Evolutionary conservation across 2,329 filamentous ascomycete genomes (phyloP).

Genomic region (Diaporthe australafricana): DNA sequence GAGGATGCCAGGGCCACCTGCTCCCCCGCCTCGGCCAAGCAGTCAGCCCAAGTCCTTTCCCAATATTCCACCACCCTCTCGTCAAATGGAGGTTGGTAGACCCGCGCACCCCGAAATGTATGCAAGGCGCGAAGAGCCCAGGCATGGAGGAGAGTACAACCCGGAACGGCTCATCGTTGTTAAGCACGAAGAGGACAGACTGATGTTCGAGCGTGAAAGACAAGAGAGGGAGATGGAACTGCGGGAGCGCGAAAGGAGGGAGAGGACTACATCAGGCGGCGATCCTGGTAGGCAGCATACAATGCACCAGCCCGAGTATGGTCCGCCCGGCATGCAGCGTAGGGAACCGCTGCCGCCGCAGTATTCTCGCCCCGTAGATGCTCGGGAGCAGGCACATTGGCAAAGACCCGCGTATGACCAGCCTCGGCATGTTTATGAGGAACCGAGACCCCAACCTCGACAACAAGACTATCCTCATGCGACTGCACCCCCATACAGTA

Average conservation of each 20-base stretch:
- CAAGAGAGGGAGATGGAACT: constrained; percentile 55
- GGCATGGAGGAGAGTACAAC: constrained; percentile 61
- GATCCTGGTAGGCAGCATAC: constrained; percentile 58
- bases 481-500: constrained; percentile 53
- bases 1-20: constrained; percentile 48
- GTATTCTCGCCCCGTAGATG: constrained; percentile 58
- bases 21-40: constrained; percentile 60
- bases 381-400: constrained; percentile 53
- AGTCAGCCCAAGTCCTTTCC: constrained; percentile 64
- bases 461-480: constrained; percentile 62
- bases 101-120: constrained; percentile 56
- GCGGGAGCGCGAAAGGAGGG: constrained; percentile 48
- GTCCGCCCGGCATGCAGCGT: constrained; percentile 43
- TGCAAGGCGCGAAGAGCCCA: constrained; percentile 60
- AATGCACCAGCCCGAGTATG: constrained; percentile 59
- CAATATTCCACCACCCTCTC: constrained; percentile 54
- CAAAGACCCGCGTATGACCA: constrained; percentile 55
- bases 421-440: constrained; percentile 55
- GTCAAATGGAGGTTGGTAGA: constrained; percentile 60
- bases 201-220: constrained; percentile 56
- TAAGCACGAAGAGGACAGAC: constrained; percentile 67
- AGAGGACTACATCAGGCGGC: constrained; percentile 61
- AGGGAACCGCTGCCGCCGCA: constrained; percentile 48
- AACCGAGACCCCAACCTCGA: constrained; percentile 50
- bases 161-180: constrained; percentile 59